phyloP scores from a whole-genome alignment of 2,329 filamentous ascomycete species.

The Plectosphaerella plurivora region DNA sequence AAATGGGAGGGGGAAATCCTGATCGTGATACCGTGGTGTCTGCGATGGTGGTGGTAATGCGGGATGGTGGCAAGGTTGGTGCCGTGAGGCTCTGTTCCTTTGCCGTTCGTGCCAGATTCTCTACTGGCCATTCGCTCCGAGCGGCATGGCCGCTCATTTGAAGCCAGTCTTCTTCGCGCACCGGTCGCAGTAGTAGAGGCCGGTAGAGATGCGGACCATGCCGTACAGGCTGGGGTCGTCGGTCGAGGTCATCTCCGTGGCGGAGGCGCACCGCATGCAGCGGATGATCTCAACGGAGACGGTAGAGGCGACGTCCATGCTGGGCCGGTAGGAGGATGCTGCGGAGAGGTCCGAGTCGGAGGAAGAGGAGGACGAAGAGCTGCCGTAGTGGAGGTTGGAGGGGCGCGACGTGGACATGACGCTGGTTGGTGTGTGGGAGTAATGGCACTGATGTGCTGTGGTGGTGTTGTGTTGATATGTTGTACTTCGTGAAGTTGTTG shows the following conservation, averaged over 20 bases:
- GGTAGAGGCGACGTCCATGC: constrained; percentile 44
- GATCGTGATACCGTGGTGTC: too few species aligned
- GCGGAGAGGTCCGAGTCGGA: constrained; percentile 39
- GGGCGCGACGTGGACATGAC: constrained; percentile 24
- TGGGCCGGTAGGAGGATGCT: constrained; percentile 32
- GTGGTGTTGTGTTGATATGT: neutral
- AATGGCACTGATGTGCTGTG: neutral
- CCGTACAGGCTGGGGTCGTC: constrained; percentile 54
- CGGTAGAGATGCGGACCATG: constrained; percentile 62
- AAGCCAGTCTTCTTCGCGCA: constrained; percentile 63
- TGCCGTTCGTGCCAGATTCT: too few species aligned
- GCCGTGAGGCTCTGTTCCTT: too few species aligned
- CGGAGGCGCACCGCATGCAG: constrained; percentile 57
- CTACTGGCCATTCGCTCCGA: too few species aligned
- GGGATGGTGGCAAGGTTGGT: too few species aligned
- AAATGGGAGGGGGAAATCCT: too few species aligned
- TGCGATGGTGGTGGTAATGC: too few species aligned
- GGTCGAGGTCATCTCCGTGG: constrained; percentile 56
- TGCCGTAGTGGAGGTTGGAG: constrained; percentile 29
- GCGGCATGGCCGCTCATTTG: constrained; percentile 36
- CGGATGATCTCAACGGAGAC: constrained; percentile 56
- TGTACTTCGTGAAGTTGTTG: neutral
- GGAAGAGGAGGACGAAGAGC: constrained; percentile 31
- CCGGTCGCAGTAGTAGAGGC: constrained; percentile 62
- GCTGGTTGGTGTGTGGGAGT: neutral